Evolutionary conservation across 2,329 filamentous ascomycete species (phyloP), one percentile per base, ranked within the genome.

Genomic region (Microcera coccophila): DNA sequence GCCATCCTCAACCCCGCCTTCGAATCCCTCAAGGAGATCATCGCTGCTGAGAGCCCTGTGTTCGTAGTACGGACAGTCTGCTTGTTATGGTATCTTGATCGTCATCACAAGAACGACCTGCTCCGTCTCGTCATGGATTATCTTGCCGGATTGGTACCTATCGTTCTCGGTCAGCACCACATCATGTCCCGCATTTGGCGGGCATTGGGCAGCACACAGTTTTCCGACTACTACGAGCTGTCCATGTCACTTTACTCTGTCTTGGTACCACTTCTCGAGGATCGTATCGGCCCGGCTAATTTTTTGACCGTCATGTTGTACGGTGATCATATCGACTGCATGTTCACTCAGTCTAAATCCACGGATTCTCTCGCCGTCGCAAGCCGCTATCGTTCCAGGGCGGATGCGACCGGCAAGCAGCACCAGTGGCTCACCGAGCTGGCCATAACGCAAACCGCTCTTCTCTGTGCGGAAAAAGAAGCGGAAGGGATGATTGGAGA

Each of bases 51-150:
- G 38, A 65, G 63, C 22, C 63, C 63, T 7, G 47, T 62, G 15
- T 64, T 66, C 20, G 55, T 59, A 32, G 56, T 56, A 1, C 56
- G 63, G 10, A 65, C 58, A n/a, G 53, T 63, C 2, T 64, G 61
- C 24, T 52, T 66, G n/a, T 39, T 65, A 8, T 63, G 62, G 60
- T 65, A 64, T 19, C 63, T 66, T 15, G 53, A 64, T 16, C 55
- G 56, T 3, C 61, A 64, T 37, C 56, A 63, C 43, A 60, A 61
- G 20, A 54, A 61, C 9, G 61, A 64, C 40, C 52, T 66, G 2
- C 54, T 63, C 10, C 50, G 54, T 3, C 48, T 66, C 12, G 59
- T 66, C 15, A 52, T 63, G 38, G 53, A 62, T 20, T 63, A 65
- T 24, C 54, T 66, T 9, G 45, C 52, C 10, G 52, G 49, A 15